Evolutionary conservation across 1,139 yeast species (phyloP).

Genomic region (Protomyces arabidopsidicola): DNA sequence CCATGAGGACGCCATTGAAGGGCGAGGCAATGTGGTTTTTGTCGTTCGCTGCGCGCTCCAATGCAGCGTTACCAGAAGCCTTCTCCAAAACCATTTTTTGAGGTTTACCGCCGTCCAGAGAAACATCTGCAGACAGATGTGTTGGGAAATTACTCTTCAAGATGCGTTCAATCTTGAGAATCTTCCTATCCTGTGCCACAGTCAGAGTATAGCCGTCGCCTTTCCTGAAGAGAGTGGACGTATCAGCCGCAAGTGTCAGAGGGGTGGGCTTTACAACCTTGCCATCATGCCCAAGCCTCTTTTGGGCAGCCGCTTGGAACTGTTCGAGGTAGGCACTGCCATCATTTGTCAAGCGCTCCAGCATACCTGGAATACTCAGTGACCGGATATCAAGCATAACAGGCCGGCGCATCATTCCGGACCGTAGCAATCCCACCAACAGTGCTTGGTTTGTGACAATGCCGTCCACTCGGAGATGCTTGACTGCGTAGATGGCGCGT

Average conservation of each 20-base stretch:
- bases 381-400: conserved; percentile 6
- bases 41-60: conserved; percentile 30
- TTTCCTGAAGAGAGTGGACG: conserved; percentile 5
- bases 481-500: conserved; percentile 12
- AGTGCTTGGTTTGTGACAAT: conserved; percentile 13
- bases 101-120: conserved; percentile 57
- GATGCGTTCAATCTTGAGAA: conserved; percentile 93
- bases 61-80: conserved; percentile 37
- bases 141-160: conserved; percentile 80
- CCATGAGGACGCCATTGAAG: conserved; percentile 90
- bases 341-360: conserved; percentile 73
- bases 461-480: background rate
- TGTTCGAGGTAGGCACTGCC: conserved; percentile 56
- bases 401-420: conserved; percentile 7
- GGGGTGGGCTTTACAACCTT: background rate
- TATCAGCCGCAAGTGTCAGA: background rate
- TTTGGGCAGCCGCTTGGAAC: background rate
- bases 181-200: conserved; percentile 92
- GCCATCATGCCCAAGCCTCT: background rate
- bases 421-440: conserved; percentile 4
- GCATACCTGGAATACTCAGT: conserved; percentile 57
- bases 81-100: conserved; percentile 66
- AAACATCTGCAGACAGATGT: conserved; percentile 79
- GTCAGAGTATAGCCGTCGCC: conserved; percentile 46
- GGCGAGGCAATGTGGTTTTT: conserved; percentile 57